phyloP scores from a whole-genome alignment of 305 asterid genomes.

The Striga hermonthica region DNA sequence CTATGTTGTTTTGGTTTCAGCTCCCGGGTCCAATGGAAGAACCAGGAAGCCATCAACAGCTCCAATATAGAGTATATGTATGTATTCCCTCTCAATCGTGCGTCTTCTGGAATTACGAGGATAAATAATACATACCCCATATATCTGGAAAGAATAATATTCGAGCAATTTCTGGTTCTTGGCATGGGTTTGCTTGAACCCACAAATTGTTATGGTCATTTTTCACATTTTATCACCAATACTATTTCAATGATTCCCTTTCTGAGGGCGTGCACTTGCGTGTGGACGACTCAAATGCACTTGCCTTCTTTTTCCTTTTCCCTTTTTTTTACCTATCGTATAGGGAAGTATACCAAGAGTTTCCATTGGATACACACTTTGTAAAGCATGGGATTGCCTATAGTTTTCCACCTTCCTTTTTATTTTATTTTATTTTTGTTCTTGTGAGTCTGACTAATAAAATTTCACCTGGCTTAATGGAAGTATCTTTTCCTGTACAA shows the following conservation, averaged over 20 bases:
- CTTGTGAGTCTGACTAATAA: constrained; percentile 29
- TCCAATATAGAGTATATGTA: constrained; percentile 31
- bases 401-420: constrained; percentile 26
- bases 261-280: constrained; percentile 36
- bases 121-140: constrained; percentile 32
- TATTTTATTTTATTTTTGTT: no score
- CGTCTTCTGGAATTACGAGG: constrained; percentile 33
- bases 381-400: constrained; percentile 50
- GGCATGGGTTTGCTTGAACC: constrained; percentile 29
- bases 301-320: constrained; percentile 6
- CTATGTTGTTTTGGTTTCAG: constrained; percentile 30
- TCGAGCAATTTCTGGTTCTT: constrained; percentile 23
- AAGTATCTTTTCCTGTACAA: constrained; percentile 35
- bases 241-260: constrained; percentile 29
- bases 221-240: constrained; percentile 29
- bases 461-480: constrained; percentile 32
- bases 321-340: no score
- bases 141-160: constrained; percentile 29
- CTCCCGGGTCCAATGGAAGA: constrained; percentile 52
- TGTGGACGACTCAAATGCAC: constrained; percentile 35
- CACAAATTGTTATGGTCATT: constrained; percentile 34
- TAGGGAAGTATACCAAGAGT: constrained; percentile 34
- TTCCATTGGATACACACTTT: no score
- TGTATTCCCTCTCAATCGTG: constrained; percentile 17
- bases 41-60: constrained; percentile 37